A percentile compares a stretch with the other conserved stretches of the same genome.
Conservation (phyloP, 192 early-diverging fungal species). For the Mortierella claussenii region DNA sequence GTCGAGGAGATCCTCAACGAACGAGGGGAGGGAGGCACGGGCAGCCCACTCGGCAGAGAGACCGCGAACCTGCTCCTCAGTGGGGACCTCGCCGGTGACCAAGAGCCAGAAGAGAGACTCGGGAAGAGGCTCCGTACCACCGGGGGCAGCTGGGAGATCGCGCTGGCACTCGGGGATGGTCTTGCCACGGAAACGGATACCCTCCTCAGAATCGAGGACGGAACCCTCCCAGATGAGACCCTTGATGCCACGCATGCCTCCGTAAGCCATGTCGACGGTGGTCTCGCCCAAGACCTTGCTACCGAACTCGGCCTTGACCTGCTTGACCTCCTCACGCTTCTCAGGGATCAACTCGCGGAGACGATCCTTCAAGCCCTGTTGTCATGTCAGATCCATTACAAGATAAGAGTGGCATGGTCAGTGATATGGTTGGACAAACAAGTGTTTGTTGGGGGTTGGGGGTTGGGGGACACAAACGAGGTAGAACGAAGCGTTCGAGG, state of each 20-base stretch:
- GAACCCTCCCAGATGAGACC: conserved; percentile 99
- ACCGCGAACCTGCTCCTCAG: conserved; percentile 87
- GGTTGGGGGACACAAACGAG: too few relatives aligned
- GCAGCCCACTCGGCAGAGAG: conserved; percentile 98
- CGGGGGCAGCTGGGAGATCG: conserved; percentile 87
- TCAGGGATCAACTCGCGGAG: conserved; percentile 94
- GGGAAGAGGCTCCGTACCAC: conserved; percentile 94
- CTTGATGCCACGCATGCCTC: conserved; percentile 99
- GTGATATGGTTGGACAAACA: too few relatives aligned
- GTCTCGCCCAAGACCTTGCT: conserved; percentile 90
- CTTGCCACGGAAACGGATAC: conserved; percentile 97
- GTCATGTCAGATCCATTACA: too few relatives aligned
- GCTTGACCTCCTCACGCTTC: conserved; percentile 96
- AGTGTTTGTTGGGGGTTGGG: too few relatives aligned
- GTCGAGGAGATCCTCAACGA: conserved; percentile 98
- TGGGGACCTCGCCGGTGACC: conserved; percentile 97
- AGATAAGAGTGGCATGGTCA: too few relatives aligned
- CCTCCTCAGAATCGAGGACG: conserved; percentile 97
- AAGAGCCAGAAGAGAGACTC: conserved; percentile 99
- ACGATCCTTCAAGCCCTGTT: conserved; percentile 92
- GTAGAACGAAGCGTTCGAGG: too few relatives aligned
- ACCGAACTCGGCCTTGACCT: conserved; percentile 92
- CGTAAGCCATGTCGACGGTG: conserved; percentile 98
- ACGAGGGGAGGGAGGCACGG: conserved; percentile 88
- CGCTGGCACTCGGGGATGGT: conserved; percentile 98